phyloP scores from a whole-genome alignment of 306 rosid species.

The Cicer arietinum region DNA sequence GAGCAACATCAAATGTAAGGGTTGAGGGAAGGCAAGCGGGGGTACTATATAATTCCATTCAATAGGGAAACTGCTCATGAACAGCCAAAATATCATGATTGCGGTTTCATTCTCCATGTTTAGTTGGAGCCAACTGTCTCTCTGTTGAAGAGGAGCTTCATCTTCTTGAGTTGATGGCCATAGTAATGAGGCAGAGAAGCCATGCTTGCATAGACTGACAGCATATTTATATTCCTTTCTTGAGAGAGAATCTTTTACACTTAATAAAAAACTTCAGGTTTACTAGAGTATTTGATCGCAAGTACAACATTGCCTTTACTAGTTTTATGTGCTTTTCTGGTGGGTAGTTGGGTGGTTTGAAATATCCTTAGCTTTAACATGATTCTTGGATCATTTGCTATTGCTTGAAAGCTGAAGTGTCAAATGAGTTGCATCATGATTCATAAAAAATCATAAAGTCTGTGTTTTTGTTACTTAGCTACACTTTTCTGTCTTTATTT shows the following conservation, averaged over 20 bases:
- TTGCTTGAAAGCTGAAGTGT: conserved; percentile 12
- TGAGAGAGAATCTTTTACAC: conserved; percentile 12
- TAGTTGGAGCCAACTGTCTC: conserved; percentile 27
- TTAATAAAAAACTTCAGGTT: not conserved
- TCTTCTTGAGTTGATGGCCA: conserved; percentile 35
- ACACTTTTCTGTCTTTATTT: conserved; percentile 20
- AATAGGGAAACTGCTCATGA: not conserved
- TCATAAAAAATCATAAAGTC: conserved; percentile 14
- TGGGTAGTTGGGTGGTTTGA: conserved; percentile 10
- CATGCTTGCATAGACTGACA: conserved; percentile 16
- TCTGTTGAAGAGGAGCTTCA: conserved; percentile 15
- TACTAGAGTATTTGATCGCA: not conserved
- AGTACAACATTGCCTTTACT: conserved; percentile 4
- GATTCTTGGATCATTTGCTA: conserved; percentile 11
- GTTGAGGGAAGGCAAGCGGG: not conserved
- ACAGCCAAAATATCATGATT: not conserved
- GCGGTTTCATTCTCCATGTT: conserved; percentile 5
- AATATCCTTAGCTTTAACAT: conserved; percentile 15
- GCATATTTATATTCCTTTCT: conserved; percentile 9
- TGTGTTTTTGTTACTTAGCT: conserved; percentile 31
- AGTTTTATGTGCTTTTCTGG: conserved; percentile 11
- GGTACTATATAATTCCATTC: not conserved
- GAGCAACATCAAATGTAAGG: not conserved
- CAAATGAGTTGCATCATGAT: conserved; percentile 10
- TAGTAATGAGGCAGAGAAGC: not conserved